phyloP scores from a whole-genome alignment of 345 rosid species.

The Psidium guajava region DNA sequence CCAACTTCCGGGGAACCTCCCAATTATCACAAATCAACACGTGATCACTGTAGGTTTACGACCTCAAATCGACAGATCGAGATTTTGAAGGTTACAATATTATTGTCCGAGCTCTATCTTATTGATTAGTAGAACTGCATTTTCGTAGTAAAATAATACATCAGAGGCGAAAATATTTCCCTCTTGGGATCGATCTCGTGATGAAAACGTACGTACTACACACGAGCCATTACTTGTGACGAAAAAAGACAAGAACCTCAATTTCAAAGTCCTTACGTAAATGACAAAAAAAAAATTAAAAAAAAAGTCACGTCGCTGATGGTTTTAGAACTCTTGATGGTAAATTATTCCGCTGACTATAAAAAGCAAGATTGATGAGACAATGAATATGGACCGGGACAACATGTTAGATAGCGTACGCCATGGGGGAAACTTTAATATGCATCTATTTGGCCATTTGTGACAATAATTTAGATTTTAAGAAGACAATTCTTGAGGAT shows the following conservation, averaged over 20 bases:
- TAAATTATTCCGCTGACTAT: background rate
- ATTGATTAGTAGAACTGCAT: accelerated
- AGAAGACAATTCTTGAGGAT: background rate
- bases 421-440: background rate
- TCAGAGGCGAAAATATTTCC: accelerated
- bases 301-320: background rate
- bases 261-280: background rate
- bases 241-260: background rate
- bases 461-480: background rate
- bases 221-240: background rate
- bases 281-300: background rate
- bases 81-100: background rate
- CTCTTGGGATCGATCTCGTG: accelerated
- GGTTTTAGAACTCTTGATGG: background rate
- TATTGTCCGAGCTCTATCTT: background rate
- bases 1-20: too few relatives aligned
- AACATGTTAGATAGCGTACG: background rate
- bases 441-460: background rate
- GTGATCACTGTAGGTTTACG: background rate
- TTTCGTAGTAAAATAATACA: background rate
- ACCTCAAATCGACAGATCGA: background rate
- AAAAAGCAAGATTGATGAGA: background rate
- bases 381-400: background rate
- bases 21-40: too few relatives aligned
- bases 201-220: background rate